Evolutionary conservation across 164 flowering plant species (phyloP), one percentile per base, ranked within the genome.

Genomic region (Chloranthus sessilifolius): DNA sequence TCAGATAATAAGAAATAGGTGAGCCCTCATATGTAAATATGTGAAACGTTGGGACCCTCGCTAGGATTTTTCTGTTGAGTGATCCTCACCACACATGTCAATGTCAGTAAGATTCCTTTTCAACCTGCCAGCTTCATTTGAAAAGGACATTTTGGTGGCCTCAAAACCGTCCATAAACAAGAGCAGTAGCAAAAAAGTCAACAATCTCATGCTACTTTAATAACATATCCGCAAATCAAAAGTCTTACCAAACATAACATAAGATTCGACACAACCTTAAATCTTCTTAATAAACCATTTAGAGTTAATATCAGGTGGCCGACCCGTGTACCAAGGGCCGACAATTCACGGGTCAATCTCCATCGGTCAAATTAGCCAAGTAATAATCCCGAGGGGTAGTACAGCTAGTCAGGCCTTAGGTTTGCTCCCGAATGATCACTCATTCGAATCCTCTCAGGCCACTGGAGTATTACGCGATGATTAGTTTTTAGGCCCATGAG

Each of bases 191-290:
- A 3, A 22, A 31, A 16, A 39, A 63, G 74, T 70, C 75, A 66
- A 70, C 58, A 66, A 70, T 63, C 56, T 70, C 75, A 63, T 47
- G 71, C 75, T 59, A 29, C 58, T 44, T 50, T 7, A 38, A 10
- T 36, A 16, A 7, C 26, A 9, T 35, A 38, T 45, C 28, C 41
- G 19, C 28, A 16, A 31, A 5, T 30, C 26, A 27, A 55, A 65
- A 64, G 66, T 65, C 67, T 25, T 58, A 50, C 11, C 55, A 14
- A 38, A 50, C 27, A 53, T 52, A 54, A 16, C 29, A 19, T 11
- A 6, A n/a, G 33, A 47, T 21, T 40, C 30, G 47, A 58, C 36
- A 28, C 47, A 11, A 15, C 37, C 37, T 34, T 11, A 34, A 3
- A 34, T 34, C 37, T 3, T 11, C 37, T 15, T 34, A 11, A 2